Evolutionary conservation across 805 yeast species (phyloP).

Genomic region (Candida caryicola): DNA sequence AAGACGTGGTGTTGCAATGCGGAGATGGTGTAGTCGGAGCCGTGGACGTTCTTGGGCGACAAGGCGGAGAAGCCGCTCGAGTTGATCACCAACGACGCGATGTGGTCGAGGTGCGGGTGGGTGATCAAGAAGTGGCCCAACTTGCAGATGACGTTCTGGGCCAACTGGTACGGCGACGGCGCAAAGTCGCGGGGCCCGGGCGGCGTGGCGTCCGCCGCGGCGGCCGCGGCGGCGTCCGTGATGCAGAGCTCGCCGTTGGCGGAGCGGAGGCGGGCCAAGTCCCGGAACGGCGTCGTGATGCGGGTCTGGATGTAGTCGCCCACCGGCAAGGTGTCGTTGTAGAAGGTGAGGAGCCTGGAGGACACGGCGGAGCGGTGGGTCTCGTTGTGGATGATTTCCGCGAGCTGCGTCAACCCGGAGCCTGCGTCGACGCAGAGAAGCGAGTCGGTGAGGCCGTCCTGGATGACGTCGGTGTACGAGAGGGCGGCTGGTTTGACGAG

Average conservation of each 20-base stretch:
- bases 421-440: slow-evolving; percentile 78
- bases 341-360: slow-evolving; percentile 20
- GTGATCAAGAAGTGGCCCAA: slow-evolving; percentile 56
- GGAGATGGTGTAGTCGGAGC: slow-evolving; percentile 49
- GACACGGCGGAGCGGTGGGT: background rate
- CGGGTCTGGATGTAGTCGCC: slow-evolving; percentile 20
- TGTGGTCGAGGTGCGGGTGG: slow-evolving; percentile 85
- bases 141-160: slow-evolving; percentile 31
- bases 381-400: slow-evolving; percentile 37
- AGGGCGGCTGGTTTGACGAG: slow-evolving; percentile 55
- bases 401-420: slow-evolving; percentile 57
- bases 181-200: slow-evolving; percentile 3
- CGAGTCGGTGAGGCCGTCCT: slow-evolving; percentile 24
- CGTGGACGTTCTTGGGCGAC: slow-evolving; percentile 47
- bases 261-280: background rate
- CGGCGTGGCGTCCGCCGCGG: background rate
- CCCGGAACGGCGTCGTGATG: slow-evolving; percentile 24
- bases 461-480: slow-evolving; percentile 38
- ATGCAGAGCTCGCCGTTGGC: background rate
- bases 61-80: slow-evolving; percentile 51
- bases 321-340: slow-evolving; percentile 28
- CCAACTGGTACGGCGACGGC: slow-evolving; percentile 24
- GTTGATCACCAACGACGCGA: slow-evolving; percentile 65
- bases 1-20: slow-evolving; percentile 57
- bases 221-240: too few relatives aligned